These are phyloP conservation scores for Catunica adiposa DNA, from an alignment of 2,329 filamentous ascomycete species.

Conservation along the genomic window DNA sequence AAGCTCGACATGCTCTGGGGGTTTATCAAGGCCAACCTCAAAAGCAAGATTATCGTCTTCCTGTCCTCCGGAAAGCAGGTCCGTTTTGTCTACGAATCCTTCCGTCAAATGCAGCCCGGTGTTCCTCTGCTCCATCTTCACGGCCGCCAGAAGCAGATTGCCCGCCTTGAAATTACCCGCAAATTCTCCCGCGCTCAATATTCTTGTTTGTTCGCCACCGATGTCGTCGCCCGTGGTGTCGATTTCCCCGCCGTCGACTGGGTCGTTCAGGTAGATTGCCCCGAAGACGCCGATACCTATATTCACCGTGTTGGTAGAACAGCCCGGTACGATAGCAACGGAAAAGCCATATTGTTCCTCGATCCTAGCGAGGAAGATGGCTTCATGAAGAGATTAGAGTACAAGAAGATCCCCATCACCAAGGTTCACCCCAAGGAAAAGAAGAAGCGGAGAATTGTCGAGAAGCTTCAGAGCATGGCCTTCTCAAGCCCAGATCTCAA, in stretches of 20 bases:
- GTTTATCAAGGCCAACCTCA: slow-evolving; percentile 80
- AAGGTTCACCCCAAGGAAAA: slow-evolving; percentile 73
- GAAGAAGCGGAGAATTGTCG: slow-evolving; percentile 74
- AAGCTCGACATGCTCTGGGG: slow-evolving; percentile 88
- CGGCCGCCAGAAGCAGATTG: slow-evolving; percentile 81
- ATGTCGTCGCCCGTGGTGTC: slow-evolving; percentile 82
- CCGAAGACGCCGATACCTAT: slow-evolving; percentile 92
- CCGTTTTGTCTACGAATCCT: slow-evolving; percentile 84
- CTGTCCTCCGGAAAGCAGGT: slow-evolving; percentile 92
- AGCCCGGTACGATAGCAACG: slow-evolving; percentile 78
- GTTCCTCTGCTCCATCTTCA: slow-evolving; percentile 85
- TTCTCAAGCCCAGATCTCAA: slow-evolving; percentile 91
- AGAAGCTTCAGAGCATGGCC: slow-evolving; percentile 82
- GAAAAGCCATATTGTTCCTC: slow-evolving; percentile 76
- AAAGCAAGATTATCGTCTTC: slow-evolving; percentile 90
- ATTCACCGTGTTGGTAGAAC: slow-evolving; percentile 92
- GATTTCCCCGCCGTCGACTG: slow-evolving; percentile 96
- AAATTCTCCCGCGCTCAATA: slow-evolving; percentile 68
- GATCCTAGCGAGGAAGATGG: slow-evolving; percentile 83
- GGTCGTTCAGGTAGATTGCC: slow-evolving; percentile 97
- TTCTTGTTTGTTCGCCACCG: slow-evolving; percentile 84
- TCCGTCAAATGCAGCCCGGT: slow-evolving; percentile 85
- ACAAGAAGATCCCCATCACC: slow-evolving; percentile 79
- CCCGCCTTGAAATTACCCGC: slow-evolving; percentile 70
- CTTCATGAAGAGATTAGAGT: slow-evolving; percentile 72